Percentiles rank a stretch among this genome's conserved stretches.
Evolutionary conservation across 345 rosid genomes (phyloP).

Genomic region (Lenwebbia sp.): DNA sequence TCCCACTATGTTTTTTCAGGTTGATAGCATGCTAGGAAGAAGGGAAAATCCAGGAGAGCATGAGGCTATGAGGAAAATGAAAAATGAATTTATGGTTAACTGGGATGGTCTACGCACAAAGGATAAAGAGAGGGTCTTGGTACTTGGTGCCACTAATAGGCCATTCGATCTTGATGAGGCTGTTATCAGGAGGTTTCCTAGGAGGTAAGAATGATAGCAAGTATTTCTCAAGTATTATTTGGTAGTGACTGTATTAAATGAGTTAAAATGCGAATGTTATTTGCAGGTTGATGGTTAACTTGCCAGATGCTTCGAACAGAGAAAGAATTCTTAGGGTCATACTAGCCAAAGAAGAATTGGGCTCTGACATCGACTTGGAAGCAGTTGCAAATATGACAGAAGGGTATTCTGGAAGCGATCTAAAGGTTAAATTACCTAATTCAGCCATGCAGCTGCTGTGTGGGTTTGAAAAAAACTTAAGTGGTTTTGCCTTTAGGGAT

Average conservation of each 20-base stretch:
- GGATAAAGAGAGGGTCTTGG: conserved; percentile 91
- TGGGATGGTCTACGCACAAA: conserved; percentile 98
- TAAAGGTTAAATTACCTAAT: conserved; percentile 39
- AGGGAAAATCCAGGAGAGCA: conserved; percentile 99
- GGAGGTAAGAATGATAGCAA: conserved; percentile 37
- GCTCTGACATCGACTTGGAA: conserved; percentile 61
- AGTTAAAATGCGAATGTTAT: background rate
- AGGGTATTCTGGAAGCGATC: conserved; percentile 97
- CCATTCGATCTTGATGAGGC: conserved; percentile 99
- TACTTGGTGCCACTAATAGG: conserved; percentile 93
- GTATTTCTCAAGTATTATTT: background rate
- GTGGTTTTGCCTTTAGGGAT: background rate
- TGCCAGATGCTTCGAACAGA: conserved; percentile 82
- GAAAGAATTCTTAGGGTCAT: conserved; percentile 77
- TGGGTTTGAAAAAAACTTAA: background rate
- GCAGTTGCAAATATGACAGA: conserved; percentile 85
- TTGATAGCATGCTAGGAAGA: conserved; percentile 98
- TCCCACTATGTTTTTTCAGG: conserved; percentile 29
- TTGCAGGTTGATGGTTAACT: conserved; percentile 88
- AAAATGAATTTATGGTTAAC: conserved; percentile 97
- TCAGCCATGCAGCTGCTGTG: background rate
- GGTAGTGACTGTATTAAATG: background rate
- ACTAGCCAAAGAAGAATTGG: conserved; percentile 81
- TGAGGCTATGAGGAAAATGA: conserved; percentile 99
- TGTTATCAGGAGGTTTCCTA: conserved; percentile 92